Conservation (phyloP, 2,329 filamentous ascomycete species). For the Domatiomyces globalis region DNA sequence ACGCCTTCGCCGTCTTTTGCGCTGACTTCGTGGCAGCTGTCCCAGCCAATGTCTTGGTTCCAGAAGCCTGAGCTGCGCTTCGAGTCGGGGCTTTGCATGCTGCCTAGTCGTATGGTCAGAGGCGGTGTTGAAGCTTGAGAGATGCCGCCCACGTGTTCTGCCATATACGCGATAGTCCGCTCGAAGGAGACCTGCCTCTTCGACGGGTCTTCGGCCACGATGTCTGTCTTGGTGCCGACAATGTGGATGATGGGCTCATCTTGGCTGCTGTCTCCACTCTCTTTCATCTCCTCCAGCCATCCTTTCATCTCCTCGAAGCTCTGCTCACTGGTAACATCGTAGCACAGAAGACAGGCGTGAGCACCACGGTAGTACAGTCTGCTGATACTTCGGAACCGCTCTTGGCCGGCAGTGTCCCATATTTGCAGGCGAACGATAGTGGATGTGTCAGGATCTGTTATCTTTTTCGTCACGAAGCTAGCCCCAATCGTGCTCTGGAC, state of each 20-base stretch:
- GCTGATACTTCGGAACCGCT: constrained; percentile 87
- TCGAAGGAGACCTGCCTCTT: constrained; percentile 81
- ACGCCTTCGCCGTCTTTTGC: constrained; percentile 90
- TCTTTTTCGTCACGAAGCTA: constrained; percentile 65
- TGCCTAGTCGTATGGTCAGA: constrained; percentile 33
- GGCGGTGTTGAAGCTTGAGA: constrained; percentile 53
- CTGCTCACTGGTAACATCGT: constrained; percentile 74
- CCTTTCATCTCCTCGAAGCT: constrained; percentile 86
- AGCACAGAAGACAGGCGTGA: constrained; percentile 86
- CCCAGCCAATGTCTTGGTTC: constrained; percentile 89
- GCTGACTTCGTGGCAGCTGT: constrained; percentile 92
- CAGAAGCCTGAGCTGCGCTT: constrained; percentile 44
- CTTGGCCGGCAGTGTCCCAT: constrained; percentile 93
- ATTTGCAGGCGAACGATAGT: constrained; percentile 84
- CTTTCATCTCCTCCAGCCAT: constrained; percentile 74
- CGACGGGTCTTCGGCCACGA: constrained; percentile 70
- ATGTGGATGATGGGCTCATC: constrained; percentile 56
- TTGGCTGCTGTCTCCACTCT: constrained; percentile 48
- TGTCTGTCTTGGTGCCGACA: constrained; percentile 87
- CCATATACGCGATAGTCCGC: constrained; percentile 87
- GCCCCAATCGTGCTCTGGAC: constrained; percentile 56
- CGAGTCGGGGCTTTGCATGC: constrained; percentile 26
- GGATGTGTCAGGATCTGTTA: constrained; percentile 70
- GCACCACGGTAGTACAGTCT: constrained; percentile 93
- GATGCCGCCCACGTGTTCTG: constrained; percentile 53